phyloP scores from a whole-genome alignment of 805 yeast species.

The Sugiyamaella smithiae region DNA sequence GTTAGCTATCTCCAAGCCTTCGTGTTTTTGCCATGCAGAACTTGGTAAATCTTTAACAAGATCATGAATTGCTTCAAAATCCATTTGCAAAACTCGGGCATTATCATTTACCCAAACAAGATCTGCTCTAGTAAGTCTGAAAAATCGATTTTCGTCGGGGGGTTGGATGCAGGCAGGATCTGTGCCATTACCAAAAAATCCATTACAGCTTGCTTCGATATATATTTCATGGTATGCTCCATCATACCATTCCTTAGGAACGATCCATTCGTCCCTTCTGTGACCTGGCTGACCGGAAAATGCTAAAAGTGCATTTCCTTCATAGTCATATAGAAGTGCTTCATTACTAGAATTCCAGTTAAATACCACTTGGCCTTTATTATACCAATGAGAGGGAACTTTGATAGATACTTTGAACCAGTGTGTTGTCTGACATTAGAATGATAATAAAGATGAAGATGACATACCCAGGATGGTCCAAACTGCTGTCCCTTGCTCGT shows the following conservation, averaged over 20 bases:
- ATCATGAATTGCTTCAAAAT: slow-evolving; percentile 84
- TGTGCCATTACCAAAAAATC: slow-evolving; percentile 82
- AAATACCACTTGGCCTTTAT: slow-evolving; percentile 51
- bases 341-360: slow-evolving; percentile 88
- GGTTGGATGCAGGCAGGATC: slow-evolving; percentile 50
- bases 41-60: slow-evolving; percentile 82
- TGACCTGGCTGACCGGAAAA: slow-evolving; percentile 69
- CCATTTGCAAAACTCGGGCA: slow-evolving; percentile 72
- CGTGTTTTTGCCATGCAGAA: slow-evolving; percentile 76
- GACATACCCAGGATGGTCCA: slow-evolving; percentile 81
- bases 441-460: no score
- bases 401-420: slow-evolving; percentile 78
- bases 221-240: slow-evolving; percentile 62
- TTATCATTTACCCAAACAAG: slow-evolving; percentile 74
- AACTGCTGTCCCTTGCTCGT: slow-evolving; percentile 62
- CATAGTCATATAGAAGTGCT: slow-evolving; percentile 70
- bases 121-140: slow-evolving; percentile 66
- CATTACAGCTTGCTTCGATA: slow-evolving; percentile 88
- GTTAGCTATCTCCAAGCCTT: slow-evolving; percentile 77
- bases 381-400: slow-evolving; percentile 53
- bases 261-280: slow-evolving; percentile 61
- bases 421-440: slow-evolving; percentile 54
- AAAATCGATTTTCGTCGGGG: slow-evolving; percentile 69
- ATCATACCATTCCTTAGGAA: slow-evolving; percentile 56
- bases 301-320: slow-evolving; percentile 75